Evolutionary conservation across 805 yeast species (phyloP), one percentile per base, ranked within the genome.

Genomic region (Nakazawaea molendinolei): DNA sequence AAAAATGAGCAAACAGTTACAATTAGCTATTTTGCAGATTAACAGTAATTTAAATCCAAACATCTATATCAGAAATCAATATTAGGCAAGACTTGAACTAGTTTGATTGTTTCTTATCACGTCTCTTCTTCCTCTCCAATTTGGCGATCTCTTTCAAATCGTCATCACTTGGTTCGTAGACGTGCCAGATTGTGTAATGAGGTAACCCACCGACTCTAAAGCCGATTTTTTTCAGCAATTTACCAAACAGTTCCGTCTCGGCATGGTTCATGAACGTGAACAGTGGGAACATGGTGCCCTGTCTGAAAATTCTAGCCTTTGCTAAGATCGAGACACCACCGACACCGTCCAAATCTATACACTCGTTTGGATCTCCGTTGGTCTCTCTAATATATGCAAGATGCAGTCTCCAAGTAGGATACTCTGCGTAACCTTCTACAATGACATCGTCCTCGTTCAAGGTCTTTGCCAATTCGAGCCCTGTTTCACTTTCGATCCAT

Each of bases 401-500:
- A 58, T 84, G 95, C 3, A 76, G 84, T 60, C 95, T 68, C 80
- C 85, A 84, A 0, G 95, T 84, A 3, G 90, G 86, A 51, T 80
- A 84, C 51, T 84, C 90, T 0, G 86, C 86, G 53, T 84, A 84
- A 2, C 95, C 95, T 56, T 84, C 95, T 7, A 84, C 95, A 43
- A 84, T 84, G 29, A 84, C 92, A 51, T 82, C 94, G 52, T 84
- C 92, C 54, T 84, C 90, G 38, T 71, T 74, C 37, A 83, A 61
- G 0, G 69, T 67, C 27, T 61, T 55, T 0, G 94, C 92, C 47
- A 83, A 58, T 34, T 76, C 76, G 12, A 80, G 41, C 1, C 86
- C 96, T 8, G 81, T 76, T 5, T 76, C 81, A 3, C 89, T 76
- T 61, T 92, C 98, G 39, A 86, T 74, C 98, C 98, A 92, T 10